These are phyloP conservation scores for Saturnispora halmiae DNA, from an alignment of 805 yeast genomes.

Conservation along the genomic window DNA sequence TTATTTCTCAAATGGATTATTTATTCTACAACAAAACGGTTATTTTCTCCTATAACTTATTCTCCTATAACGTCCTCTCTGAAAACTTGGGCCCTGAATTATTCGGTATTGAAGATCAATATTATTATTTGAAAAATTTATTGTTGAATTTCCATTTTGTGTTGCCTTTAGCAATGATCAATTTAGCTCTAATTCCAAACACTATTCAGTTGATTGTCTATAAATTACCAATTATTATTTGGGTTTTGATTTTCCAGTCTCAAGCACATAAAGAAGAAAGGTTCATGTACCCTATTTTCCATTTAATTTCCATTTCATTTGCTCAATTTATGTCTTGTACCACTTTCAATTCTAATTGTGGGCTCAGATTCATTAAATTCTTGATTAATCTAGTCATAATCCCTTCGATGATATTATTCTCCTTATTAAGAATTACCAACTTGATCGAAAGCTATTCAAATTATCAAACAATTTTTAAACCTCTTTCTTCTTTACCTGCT, in stretches of 20 bases:
- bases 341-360: conserved; percentile 11
- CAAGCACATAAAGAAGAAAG: conserved; percentile 95
- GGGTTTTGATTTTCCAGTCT: conserved; percentile 56
- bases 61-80: conserved; percentile 67
- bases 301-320: conserved; percentile 55
- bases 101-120: conserved; percentile 77
- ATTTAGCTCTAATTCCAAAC: conserved; percentile 22
- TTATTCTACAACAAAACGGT: conserved; percentile 48
- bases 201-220: conserved; percentile 18
- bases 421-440: conserved; percentile 30
- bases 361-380: conserved; percentile 6
- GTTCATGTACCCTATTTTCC: conserved; percentile 79
- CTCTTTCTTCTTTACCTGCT: conserved; percentile 9
- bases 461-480: conserved; percentile 9
- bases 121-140: conserved; percentile 61
- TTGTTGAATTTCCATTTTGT: conserved; percentile 64
- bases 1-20: conserved; percentile 42
- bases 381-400: conserved; percentile 6
- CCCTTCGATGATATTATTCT: neutral
- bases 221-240: conserved; percentile 34
- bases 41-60: conserved; percentile 75
- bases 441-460: conserved; percentile 41
- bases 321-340: conserved; percentile 35
- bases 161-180: conserved; percentile 34
- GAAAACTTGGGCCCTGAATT: conserved; percentile 81